Evolutionary conservation across 768 basidiomycete genomes (phyloP).

Genomic region (Tricholoma terreum): DNA sequence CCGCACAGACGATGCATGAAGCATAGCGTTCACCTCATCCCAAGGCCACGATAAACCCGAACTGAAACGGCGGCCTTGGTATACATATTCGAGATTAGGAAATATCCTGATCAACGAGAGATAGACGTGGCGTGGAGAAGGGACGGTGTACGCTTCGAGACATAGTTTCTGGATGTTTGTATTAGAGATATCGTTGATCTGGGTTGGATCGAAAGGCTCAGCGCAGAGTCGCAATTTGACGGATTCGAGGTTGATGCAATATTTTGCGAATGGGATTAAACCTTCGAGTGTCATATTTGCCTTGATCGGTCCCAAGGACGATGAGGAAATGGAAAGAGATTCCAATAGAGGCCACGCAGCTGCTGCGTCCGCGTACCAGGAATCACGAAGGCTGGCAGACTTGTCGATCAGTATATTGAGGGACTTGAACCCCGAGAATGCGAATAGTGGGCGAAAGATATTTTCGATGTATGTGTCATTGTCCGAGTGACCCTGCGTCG

Average conservation of each 20-base stretch:
- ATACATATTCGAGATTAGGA: neutral
- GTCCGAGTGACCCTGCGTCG: neutral
- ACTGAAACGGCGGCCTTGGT: neutral
- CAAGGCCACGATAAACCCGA: neutral
- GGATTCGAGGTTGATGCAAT: neutral
- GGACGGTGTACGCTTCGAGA: neutral
- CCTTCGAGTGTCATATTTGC: conserved; percentile 2
- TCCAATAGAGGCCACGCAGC: conserved; percentile 5
- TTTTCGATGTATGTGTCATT: neutral
- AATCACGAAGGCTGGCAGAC: neutral
- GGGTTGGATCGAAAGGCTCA: neutral
- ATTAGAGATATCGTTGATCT: neutral
- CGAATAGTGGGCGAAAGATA: neutral
- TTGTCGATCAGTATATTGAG: neutral
- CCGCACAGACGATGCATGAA: neutral
- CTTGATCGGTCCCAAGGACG: neutral
- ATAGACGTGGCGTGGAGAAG: neutral
- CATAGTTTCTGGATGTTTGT: neutral
- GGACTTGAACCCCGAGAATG: neutral
- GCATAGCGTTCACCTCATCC: neutral
- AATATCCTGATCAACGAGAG: neutral
- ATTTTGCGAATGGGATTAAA: conserved; percentile 3
- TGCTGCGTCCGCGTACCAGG: neutral
- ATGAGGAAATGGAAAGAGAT: neutral
- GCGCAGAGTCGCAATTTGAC: conserved; percentile 3